These are phyloP conservation scores for Blastocystis sp. DNA, from an alignment of 352 stramenopile species.

Conservation along the genomic window DNA sequence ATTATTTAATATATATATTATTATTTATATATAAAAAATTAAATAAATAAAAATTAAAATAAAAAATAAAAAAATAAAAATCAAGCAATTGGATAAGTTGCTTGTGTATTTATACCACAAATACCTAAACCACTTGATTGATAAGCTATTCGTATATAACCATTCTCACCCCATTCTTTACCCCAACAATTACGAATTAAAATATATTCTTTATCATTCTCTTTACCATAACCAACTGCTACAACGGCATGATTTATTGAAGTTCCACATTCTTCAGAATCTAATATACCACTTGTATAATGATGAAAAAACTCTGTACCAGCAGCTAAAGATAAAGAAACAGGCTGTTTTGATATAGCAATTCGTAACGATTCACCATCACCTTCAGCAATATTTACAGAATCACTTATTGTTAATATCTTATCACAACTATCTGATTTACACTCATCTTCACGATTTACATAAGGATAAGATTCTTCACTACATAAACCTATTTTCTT, in stretches of 20 bases:
- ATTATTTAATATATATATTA: too few relatives aligned
- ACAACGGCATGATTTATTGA: conserved; percentile 86
- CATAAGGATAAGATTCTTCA: conserved; percentile 82
- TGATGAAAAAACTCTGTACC: conserved; percentile 78
- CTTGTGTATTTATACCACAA: conserved; percentile 61
- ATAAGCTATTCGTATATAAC: conserved; percentile 71
- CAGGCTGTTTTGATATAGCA: conserved; percentile 70
- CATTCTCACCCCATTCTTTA: conserved; percentile 59
- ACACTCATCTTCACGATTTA: conserved; percentile 52
- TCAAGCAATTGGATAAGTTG: conserved; percentile 62
- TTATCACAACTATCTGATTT: conserved; percentile 33
- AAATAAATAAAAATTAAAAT: too few relatives aligned
- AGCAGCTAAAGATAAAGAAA: conserved; percentile 74
- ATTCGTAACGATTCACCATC: conserved; percentile 61
- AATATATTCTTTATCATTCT: conserved; percentile 66
- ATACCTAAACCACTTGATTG: conserved; percentile 53
- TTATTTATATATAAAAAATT: too few relatives aligned
- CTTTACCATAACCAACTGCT: conserved; percentile 78
- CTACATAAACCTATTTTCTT: conserved; percentile 69
- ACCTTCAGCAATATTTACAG: conserved; percentile 58
- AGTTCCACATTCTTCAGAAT: conserved; percentile 55
- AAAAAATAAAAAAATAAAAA: too few relatives aligned
- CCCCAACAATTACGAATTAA: conserved; percentile 93
- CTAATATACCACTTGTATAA: conserved; percentile 75
- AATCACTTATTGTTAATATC: conserved; percentile 60